Percentiles rank a stretch among this genome's conserved stretches.
Evolutionary conservation across 352 stramenopile genomes (phyloP).

Genomic region (Halophytophthora batemanensis): DNA sequence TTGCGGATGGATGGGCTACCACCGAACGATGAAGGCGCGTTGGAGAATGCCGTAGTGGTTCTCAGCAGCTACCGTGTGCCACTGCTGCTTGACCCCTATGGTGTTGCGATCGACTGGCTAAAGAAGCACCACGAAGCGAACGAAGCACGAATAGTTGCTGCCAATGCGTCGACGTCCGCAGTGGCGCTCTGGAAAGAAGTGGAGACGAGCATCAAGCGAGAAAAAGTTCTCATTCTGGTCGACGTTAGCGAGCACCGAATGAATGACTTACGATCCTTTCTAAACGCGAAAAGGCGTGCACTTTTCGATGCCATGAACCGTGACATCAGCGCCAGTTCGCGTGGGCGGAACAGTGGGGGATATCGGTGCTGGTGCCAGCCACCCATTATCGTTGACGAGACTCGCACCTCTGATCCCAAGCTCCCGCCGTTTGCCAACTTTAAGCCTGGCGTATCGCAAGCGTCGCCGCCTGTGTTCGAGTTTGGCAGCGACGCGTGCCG

Average conservation of each 20-base stretch:
- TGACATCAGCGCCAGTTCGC: constrained; percentile 19
- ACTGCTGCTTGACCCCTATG: constrained; percentile 59
- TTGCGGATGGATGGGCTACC: constrained; percentile 49
- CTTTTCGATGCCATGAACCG: constrained; percentile 50
- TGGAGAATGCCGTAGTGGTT: constrained; percentile 47
- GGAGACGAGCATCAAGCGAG: constrained; percentile 29
- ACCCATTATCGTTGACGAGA: background rate
- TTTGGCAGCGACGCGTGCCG: constrained; percentile 41
- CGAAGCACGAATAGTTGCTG: constrained; percentile 10
- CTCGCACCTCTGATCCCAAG: background rate
- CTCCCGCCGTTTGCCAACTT: background rate
- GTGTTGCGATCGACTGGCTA: constrained; percentile 52
- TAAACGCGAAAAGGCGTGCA: constrained; percentile 43
- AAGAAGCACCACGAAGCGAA: constrained; percentile 25
- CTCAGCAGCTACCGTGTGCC: constrained; percentile 43
- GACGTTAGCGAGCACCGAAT: constrained; percentile 33
- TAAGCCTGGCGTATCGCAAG: background rate
- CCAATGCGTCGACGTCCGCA: constrained; percentile 7
- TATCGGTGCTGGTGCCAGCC: constrained; percentile 46
- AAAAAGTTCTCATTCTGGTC: constrained; percentile 39
- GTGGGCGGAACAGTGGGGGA: constrained; percentile 1
- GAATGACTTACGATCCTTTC: constrained; percentile 28
- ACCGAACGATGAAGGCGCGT: constrained; percentile 24
- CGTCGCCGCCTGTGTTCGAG: constrained; percentile 16
- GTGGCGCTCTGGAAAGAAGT: constrained; percentile 42